Evolutionary conservation across 768 basidiomycete species (phyloP).

Genomic region (Tricholoma bakamatsutake): DNA sequence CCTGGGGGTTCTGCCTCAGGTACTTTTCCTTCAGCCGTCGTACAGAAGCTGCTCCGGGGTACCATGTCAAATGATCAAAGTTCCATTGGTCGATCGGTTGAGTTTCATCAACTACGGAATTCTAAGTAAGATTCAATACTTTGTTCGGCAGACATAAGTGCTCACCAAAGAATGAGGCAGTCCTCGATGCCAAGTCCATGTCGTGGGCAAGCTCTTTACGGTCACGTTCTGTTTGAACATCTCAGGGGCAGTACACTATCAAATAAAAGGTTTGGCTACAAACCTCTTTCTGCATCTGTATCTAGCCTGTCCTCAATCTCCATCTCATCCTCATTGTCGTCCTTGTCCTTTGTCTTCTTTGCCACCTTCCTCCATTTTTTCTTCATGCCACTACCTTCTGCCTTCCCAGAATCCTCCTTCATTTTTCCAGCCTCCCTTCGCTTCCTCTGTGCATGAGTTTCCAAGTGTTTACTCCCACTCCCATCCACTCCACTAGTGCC

Average conservation of each 20-base stretch:
- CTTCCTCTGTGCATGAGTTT: neutral
- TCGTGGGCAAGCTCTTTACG: neutral
- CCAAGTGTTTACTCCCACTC: neutral
- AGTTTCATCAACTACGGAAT: neutral
- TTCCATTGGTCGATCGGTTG: neutral
- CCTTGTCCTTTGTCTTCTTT: neutral
- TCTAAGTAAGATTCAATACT: neutral
- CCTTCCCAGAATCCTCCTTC: neutral
- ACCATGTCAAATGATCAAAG: neutral
- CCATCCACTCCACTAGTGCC: neutral
- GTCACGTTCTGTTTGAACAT: neutral
- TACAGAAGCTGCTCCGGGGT: neutral
- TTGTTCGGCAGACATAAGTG: neutral
- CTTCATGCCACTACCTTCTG: neutral
- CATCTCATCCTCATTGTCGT: neutral
- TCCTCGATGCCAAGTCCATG: neutral
- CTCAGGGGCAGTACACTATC: neutral
- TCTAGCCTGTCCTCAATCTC: neutral
- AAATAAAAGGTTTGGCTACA: neutral
- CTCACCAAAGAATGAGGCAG: neutral
- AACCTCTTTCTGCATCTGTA: neutral
- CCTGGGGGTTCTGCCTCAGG: neutral
- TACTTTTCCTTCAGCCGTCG: neutral
- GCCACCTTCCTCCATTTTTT: neutral
- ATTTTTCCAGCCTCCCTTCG: slow-evolving; percentile 2